These are phyloP conservation scores for Paramyrothecium roridum DNA, from an alignment of 2,329 filamentous ascomycete species.

Conservation along the genomic window DNA sequence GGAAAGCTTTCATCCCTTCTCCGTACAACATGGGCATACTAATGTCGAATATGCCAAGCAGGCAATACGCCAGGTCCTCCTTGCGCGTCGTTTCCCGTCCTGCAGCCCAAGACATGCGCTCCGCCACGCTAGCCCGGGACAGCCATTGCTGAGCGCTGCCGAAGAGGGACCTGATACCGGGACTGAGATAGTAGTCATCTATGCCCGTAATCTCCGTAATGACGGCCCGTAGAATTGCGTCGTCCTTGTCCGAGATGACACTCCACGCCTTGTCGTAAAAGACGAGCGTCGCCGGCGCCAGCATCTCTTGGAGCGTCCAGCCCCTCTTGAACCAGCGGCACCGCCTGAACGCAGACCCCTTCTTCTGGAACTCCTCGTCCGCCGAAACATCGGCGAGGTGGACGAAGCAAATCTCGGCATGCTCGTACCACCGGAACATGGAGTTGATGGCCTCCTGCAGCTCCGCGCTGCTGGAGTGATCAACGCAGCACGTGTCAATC, in stretches of 20 bases:
- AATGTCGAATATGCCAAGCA: background rate
- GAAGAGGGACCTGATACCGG: background rate
- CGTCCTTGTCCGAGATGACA: background rate
- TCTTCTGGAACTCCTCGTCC: background rate
- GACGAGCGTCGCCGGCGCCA: background rate
- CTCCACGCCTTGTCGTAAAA: background rate
- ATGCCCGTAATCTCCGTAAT: constrained; percentile 5
- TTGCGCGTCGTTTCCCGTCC: background rate
- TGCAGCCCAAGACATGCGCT: constrained; percentile 4
- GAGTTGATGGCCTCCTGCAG: constrained; percentile 4
- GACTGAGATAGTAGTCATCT: background rate
- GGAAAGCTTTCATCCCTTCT: constrained; percentile 2
- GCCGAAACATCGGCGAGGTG: constrained; percentile 6
- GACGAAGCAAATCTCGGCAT: constrained; percentile 6
- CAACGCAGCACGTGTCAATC: constrained; percentile 13
- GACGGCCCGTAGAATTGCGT: background rate
- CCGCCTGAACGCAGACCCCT: background rate
- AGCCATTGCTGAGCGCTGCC: background rate
- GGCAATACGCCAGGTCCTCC: constrained; percentile 1
- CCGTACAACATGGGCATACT: constrained; percentile 3
- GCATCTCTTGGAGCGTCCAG: constrained; percentile 9
- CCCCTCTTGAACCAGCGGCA: constrained; percentile 4
- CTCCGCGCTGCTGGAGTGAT: constrained; percentile 10
- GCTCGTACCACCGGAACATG: constrained; percentile 11
- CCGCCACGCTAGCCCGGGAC: background rate